Evolutionary conservation across 495 filamentous ascomycete species (phyloP), one percentile per base, ranked within the genome.

Genomic region (Aspergillus diversus): DNA sequence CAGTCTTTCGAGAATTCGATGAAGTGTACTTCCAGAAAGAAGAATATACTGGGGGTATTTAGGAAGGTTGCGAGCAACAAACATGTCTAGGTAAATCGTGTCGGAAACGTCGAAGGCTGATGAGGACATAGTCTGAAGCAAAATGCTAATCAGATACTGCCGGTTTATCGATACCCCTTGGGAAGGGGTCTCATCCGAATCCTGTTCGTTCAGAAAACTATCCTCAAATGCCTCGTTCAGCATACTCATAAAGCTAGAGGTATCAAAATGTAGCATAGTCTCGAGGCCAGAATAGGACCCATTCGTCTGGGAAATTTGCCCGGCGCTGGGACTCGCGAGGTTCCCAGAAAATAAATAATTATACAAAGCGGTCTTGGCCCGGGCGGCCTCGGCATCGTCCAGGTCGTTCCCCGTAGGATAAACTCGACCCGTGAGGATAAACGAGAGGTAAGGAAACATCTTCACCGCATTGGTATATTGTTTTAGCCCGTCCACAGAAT

Each of bases 151-250:
- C 57, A 99, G 82, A 71, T 92, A 93, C 75, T 97, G 95, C 33
- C 95, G 85, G 66, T 96, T 93, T 57, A 97, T 87, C 7, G 89
- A 91, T 39, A 89, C 73, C 2, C 88, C 87, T 17, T 73, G 64
- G 13, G 69, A 57, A 8, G 70, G 60, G 27, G 53, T 63, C 21
- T 78, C 77, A 9, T 78, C 77, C 21, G 66, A 58, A 17, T 76
- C 75, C 27, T 76, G 70, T 51, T 92, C 89, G 69, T 97, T 98
- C 55, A 99, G 82, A 63, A 96, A 99, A 7, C 87, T 81, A 70
- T 99, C 93, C 73, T 99, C 95, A 67, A 99, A 99, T 8, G 95
- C 95, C 75, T 99, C 95, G 66, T 99, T 98, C 17, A 99, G 77
- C 66, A 94, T 92, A 75, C 93, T 97, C 74, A 99, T 84, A 66